Conservation (phyloP, 2,329 filamentous ascomycete genomes). For the Metarhizium brunneum region DNA sequence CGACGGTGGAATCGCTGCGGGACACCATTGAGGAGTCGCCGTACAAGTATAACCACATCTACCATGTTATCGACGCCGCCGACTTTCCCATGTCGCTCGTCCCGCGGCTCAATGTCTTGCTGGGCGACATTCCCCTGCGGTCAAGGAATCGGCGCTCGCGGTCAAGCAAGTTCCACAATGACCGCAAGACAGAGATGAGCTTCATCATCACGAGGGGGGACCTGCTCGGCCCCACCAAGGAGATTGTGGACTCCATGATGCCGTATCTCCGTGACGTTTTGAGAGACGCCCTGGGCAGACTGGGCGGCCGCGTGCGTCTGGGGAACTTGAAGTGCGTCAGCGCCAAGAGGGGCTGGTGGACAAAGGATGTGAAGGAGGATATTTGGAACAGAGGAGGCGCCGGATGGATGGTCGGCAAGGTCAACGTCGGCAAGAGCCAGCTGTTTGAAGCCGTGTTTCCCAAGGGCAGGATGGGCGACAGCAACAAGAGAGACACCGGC, state of each 20-base stretch:
- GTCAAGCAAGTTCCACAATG: slow-evolving; percentile 52
- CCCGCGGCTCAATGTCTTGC: slow-evolving; percentile 60
- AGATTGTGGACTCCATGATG: slow-evolving; percentile 78
- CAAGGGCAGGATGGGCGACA: slow-evolving; percentile 48
- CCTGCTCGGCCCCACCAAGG: slow-evolving; percentile 72
- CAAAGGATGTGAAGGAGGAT: slow-evolving; percentile 72
- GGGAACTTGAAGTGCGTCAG: slow-evolving; percentile 86
- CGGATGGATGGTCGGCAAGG: slow-evolving; percentile 95
- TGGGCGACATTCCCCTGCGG: slow-evolving; percentile 65
- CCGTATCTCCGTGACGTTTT: slow-evolving; percentile 73
- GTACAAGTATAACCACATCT: slow-evolving; percentile 85
- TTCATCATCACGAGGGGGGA: slow-evolving; percentile 90
- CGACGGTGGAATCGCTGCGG: slow-evolving; percentile 69
- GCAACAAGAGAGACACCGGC: slow-evolving; percentile 6
- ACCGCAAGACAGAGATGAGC: slow-evolving; percentile 67
- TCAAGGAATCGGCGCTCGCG: slow-evolving; percentile 73
- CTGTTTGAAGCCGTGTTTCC: slow-evolving; percentile 84
- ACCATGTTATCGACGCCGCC: slow-evolving; percentile 88
- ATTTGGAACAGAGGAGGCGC: slow-evolving; percentile 78
- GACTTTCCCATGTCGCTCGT: slow-evolving; percentile 94
- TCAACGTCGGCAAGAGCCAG: slow-evolving; percentile 93
- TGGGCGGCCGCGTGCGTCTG: slow-evolving; percentile 62
- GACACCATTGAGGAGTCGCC: slow-evolving; percentile 84
- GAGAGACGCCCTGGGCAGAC: slow-evolving; percentile 61
- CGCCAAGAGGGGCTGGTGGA: slow-evolving; percentile 84